These are phyloP conservation scores for Schizophyllum commune DNA, from an alignment of 1,284 basidiomycete genomes.

Conservation along the genomic window DNA sequence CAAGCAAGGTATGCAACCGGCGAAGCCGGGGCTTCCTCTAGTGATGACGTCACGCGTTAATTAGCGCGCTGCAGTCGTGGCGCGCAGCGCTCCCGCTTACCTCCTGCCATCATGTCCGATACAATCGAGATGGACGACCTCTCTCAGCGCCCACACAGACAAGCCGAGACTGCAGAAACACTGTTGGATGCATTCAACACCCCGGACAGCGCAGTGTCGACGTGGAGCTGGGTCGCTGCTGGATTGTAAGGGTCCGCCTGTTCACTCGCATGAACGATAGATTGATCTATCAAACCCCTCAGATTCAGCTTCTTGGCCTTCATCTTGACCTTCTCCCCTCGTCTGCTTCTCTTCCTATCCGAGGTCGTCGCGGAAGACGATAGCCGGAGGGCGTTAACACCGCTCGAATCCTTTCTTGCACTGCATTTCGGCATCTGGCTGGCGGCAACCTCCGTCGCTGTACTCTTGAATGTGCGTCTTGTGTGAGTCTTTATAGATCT, in stretches of 20 bases:
- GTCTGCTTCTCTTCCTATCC: constrained; percentile 55
- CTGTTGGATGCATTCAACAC: background rate
- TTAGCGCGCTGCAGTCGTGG: background rate
- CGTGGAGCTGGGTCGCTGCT: background rate
- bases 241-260: background rate
- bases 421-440: constrained; percentile 56
- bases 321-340: constrained; percentile 38
- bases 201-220: background rate
- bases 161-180: background rate
- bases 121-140: constrained; percentile 13
- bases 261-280: background rate
- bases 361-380: constrained; percentile 30
- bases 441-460: constrained; percentile 40
- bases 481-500: background rate
- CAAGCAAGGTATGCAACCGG: no score
- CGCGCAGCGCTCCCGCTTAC: background rate
- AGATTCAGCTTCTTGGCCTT: constrained; percentile 8
- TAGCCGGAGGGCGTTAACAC: constrained; percentile 38
- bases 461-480: constrained; percentile 47
- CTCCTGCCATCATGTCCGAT: constrained; percentile 2
- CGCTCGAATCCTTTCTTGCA: constrained; percentile 59
- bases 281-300: background rate
- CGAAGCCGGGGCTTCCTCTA: no score
- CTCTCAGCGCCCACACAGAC: background rate
- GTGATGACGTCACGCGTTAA: background rate